Evolutionary conservation across 208 protist species (phyloP), one percentile per base, ranked within the genome.

Genomic region (Balamuthia mandrillaris): DNA sequence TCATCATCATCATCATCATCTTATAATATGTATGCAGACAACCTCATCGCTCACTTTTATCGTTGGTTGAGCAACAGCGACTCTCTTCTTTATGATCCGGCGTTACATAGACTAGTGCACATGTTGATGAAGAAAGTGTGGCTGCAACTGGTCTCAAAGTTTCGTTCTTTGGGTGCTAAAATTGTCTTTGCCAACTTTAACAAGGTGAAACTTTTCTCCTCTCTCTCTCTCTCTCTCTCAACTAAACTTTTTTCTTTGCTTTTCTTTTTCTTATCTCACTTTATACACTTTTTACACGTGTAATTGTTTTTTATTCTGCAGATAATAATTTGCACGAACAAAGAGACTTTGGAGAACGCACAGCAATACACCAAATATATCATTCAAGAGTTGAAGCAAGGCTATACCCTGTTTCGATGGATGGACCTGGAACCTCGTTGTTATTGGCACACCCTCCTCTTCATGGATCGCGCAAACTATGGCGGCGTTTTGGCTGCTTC

Each of bases 181-280:
- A 87, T 95, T 7, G 65, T 94, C 2, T 91, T 87, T 83, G 93
- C 89, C 41, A 87, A 58, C 56, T 94, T 93, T 24, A 85, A 88
- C 31, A 88, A 87, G 7, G 45, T 70, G 27, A 70, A 14, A 49
- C 27, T n/a, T n/a, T n/a, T n/a, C n/a, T n/a, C n/a, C n/a, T n/a
- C n/a, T n/a, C n/a, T n/a, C n/a, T n/a, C n/a, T n/a, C n/a, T n/a
- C n/a, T n/a, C n/a, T n/a, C n/a, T n/a, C n/a, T n/a, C n/a, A n/a
- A n/a, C n/a, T n/a, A n/a, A n/a, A n/a, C n/a, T n/a, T n/a, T n/a
- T n/a, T n/a, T n/a, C n/a, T n/a, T n/a, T n/a, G n/a, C n/a, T n/a
- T n/a, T n/a, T n/a, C n/a, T n/a, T n/a, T n/a, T n/a, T n/a, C n/a
- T n/a, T n/a, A n/a, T n/a, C n/a, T n/a, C n/a, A n/a, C n/a, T n/a